Evolutionary conservation across 345 rosid species (phyloP), one percentile per base, ranked within the genome.

Genomic region (Acer campestre): DNA sequence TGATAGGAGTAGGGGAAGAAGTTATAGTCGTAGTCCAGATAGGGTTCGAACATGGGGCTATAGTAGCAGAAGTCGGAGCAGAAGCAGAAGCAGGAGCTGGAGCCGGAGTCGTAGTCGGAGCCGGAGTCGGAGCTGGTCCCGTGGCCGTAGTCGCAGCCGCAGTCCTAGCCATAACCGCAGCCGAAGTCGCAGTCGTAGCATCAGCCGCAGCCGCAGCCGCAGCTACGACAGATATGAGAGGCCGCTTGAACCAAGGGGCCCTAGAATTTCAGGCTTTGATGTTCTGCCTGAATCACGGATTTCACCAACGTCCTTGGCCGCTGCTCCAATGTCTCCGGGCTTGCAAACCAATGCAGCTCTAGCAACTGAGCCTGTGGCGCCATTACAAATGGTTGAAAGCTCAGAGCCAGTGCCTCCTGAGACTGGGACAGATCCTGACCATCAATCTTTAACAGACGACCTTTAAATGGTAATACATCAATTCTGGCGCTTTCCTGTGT

Each of bases 21-120:
- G 91, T 78, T 85, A 79, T 75, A 90, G 99, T 71, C 88, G 89
- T 77, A 96, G 97, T 82, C 97, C 95, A 40, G 90, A 89, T 3
- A 83, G 86, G 81, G 91, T 88, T 63, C 78, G 90, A 42, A 88
- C 92, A 35, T 79, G 89, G 83, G 84, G 89, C 20, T 31, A 78
- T 66, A 88, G 93, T 49, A 86, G 91, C 38, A 53, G 88, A 5
- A 78, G 88, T 2, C 17, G 72, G 48, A 94, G 97, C 38, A 53
- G 88, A 35, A 35, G 93, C 55, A 88, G 86, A 6, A 86, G 91
- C 38, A 46, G 88, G 6, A 78, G 88, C 4, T 12, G 72, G 53
- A 94, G 97, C 75, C 22, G 90, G 42, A 88, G 92, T 22, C 80
- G 90, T 10, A 90, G 95, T 16, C 67, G 81, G 3, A 76, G 82